phyloP scores from a whole-genome alignment of 441 rosid genomes.

The Syzygium malaccense region DNA sequence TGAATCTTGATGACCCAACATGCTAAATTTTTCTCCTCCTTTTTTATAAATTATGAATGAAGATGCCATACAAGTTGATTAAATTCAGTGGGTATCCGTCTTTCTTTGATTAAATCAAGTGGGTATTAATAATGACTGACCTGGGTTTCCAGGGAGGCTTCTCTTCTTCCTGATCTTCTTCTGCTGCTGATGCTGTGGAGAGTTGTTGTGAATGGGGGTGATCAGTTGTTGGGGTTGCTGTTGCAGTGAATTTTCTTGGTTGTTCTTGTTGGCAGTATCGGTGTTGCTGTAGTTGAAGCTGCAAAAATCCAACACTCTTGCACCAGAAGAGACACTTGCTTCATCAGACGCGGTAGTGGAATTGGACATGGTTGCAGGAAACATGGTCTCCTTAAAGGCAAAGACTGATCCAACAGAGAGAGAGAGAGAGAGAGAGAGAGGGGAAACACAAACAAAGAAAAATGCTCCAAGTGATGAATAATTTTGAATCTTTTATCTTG shows the following conservation, averaged over 20 bases:
- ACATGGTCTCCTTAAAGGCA: constrained; percentile 17
- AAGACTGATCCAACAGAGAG: constrained; percentile 34
- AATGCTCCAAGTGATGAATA: constrained; percentile 15
- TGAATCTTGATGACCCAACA: background rate
- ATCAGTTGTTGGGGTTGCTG: background rate
- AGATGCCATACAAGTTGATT: background rate
- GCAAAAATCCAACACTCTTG: constrained; percentile 43
- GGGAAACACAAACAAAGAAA: constrained; percentile 18
- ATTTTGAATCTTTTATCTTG: background rate
- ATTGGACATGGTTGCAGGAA: constrained; percentile 54
- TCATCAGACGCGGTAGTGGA: constrained; percentile 59
- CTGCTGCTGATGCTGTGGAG: constrained; percentile 35
- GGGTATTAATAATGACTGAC: constrained; percentile 18
- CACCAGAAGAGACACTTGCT: constrained; percentile 55
- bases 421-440: too few species aligned
- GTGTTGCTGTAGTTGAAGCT: constrained; percentile 4
- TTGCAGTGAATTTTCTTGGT: background rate
- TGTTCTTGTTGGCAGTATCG: background rate
- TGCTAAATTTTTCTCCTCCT: background rate
- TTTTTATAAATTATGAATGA: background rate
- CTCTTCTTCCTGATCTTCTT: constrained; percentile 71
- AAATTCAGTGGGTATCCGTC: background rate
- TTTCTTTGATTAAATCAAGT: background rate
- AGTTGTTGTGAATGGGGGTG: constrained; percentile 28
- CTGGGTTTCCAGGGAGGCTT: constrained; percentile 93